Conservation (phyloP, 495 filamentous ascomycete species). For the Neurospora pannonica region DNA sequence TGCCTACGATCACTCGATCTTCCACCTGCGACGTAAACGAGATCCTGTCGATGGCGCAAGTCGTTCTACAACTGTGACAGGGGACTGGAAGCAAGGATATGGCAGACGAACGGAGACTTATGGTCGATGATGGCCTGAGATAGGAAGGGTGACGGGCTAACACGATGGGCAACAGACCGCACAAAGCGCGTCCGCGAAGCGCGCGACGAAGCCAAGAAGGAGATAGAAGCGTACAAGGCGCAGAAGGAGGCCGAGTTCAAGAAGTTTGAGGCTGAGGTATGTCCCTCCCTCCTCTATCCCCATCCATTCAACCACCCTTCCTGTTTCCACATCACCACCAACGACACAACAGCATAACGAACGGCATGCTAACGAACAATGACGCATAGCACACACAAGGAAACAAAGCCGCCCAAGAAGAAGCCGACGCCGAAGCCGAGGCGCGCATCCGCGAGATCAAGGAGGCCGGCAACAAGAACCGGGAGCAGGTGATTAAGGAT, state of each 20-base stretch:
- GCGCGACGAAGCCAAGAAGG: conserved; percentile 89
- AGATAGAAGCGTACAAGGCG: conserved; percentile 89
- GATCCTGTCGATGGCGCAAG: not conserved
- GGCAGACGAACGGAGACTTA: too few species aligned
- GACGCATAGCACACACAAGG: conserved; percentile 63
- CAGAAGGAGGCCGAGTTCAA: conserved; percentile 92
- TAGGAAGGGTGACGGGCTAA: not conserved
- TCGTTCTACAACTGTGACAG: not conserved
- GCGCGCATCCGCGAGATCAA: conserved; percentile 75
- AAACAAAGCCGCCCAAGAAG: conserved; percentile 79
- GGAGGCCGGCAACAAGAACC: conserved; percentile 64
- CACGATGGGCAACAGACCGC: conserved; percentile 52
- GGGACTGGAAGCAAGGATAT: too few species aligned
- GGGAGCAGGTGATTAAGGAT: conserved; percentile 69
- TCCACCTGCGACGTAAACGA: not conserved
- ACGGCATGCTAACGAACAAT: not conserved
- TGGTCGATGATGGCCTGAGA: too few species aligned
- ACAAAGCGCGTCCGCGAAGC: conserved; percentile 96
- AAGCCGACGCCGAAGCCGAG: conserved; percentile 74
- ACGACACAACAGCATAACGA: not conserved
- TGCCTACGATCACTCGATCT: not conserved
- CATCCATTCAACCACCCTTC: not conserved
- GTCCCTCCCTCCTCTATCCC: not conserved
- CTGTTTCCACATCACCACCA: not conserved
- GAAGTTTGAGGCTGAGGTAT: conserved; percentile 86